Evolutionary conservation across 768 basidiomycete species (phyloP), one percentile per base, ranked within the genome.

Genomic region (Podaxis sp.): DNA sequence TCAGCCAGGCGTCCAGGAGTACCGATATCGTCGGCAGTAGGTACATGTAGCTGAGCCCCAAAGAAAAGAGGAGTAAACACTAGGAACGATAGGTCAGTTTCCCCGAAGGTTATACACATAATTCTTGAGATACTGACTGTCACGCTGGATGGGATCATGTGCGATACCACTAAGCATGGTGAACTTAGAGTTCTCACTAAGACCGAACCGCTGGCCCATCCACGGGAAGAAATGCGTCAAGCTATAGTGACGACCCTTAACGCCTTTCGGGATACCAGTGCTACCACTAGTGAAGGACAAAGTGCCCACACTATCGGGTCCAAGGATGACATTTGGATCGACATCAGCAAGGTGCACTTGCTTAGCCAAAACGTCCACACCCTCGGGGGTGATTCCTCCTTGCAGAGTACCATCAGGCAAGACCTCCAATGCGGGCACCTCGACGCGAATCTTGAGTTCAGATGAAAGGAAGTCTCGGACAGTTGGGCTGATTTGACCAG

Each of bases 111-210:
- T 42, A 48, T 50, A n/a, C 1, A 25, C 1, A 27, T 59, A 48
- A 50, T 35, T n/a, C 2, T 50, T 36, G 35, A 47, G 13, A 57
- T 27, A 82, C 95, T 77, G 62, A 98, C 95, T 99, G 69, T 99
- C 97, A 66, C 97, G 86, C 71, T 99, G 97, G 65, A 99, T 97
- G 9, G 97, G 97, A 74, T 99, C 97, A 69, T 99, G 97, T 11
- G 97, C 97, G 57, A 99, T 99, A 18, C 97, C 97, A 66, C 93
- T 95, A 32, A 99, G 82, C 97, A 99, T 98, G 0, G 97, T 98
- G 69, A 97, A 99, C 73, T 86, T 92, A 63, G 91, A 93, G 32
- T 79, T 74, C 61, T 86, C 79, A 38, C 79, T 76, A 51, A 99
- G 74, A 1, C 82, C 87, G 70, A 98, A 99, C 32, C 87, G 76